Conservation (phyloP, 73 alveolate genomes). For the Halteria grandinella region DNA sequence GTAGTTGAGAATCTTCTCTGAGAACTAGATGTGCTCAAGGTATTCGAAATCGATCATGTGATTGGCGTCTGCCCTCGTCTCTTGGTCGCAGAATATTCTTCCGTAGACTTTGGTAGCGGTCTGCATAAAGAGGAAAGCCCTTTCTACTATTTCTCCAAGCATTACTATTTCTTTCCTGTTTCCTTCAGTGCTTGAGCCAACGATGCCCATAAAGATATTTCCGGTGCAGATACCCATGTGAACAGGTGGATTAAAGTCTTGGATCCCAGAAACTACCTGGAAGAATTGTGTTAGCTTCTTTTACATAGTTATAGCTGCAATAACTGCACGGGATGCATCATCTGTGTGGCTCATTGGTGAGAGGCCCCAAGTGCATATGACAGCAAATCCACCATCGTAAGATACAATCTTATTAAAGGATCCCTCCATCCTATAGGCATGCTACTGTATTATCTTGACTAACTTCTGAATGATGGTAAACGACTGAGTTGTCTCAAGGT, state of each 20-base stretch:
- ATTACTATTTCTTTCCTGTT: conserved; percentile 20
- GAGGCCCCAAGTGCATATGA: conserved; percentile 32
- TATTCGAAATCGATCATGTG: conserved; percentile 9
- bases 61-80: conserved; percentile 27
- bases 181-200: conserved; percentile 51
- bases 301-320: conserved; percentile 1
- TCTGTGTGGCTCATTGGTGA: conserved; percentile 29
- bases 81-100: conserved; percentile 14
- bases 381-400: conserved; percentile 38
- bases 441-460: conserved; percentile 2
- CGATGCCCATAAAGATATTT: conserved; percentile 26
- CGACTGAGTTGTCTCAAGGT: not conserved
- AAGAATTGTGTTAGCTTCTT: conserved; percentile 9
- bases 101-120: conserved; percentile 39
- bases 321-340: conserved; percentile 45
- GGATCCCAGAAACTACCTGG: not conserved
- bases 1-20: conserved; percentile 8
- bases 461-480: conserved; percentile 1
- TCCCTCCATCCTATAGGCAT: conserved; percentile 23
- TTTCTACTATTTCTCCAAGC: conserved; percentile 33
- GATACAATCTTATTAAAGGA: conserved; percentile 36
- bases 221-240: conserved; percentile 47
- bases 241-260: conserved; percentile 5
- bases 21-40: conserved; percentile 40
- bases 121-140: conserved; percentile 41